Conservation (phyloP, 768 basidiomycete genomes). For the Pulveroboletus sp. region DNA sequence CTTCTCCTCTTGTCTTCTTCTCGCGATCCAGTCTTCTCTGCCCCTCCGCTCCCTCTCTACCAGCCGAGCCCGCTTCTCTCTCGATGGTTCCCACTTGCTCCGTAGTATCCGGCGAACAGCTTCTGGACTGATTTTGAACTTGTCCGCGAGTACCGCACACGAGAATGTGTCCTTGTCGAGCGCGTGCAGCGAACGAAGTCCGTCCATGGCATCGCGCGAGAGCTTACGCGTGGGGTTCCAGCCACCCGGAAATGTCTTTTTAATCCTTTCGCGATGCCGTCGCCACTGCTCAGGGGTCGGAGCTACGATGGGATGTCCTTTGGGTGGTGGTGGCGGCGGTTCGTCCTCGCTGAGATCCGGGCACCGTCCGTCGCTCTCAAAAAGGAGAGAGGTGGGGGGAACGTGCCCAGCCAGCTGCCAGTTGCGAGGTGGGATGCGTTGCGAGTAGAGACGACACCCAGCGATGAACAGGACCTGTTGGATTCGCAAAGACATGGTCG, state of each 20-base stretch:
- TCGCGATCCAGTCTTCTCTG: constrained; percentile 36
- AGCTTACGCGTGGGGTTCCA: constrained; percentile 81
- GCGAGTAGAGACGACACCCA: constrained; percentile 25
- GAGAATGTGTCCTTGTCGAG: constrained; percentile 61
- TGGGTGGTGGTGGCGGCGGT: constrained; percentile 23
- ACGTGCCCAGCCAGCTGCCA: constrained; percentile 31
- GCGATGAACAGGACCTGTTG: constrained; percentile 2
- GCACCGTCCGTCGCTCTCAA: constrained; percentile 11
- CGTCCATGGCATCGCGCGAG: constrained; percentile 81
- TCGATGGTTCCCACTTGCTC: constrained; percentile 64
- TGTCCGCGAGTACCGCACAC: constrained; percentile 64
- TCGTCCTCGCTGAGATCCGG: constrained; percentile 31
- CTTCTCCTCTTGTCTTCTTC: constrained; percentile 41
- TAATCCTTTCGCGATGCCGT: constrained; percentile 47
- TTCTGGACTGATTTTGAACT: constrained; percentile 77
- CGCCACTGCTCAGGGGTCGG: constrained; percentile 44
- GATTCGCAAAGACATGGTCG: constrained; percentile 18
- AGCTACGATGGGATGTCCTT: constrained; percentile 10
- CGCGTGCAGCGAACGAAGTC: constrained; percentile 60
- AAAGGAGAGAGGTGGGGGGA: constrained; percentile 29
- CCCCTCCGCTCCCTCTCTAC: constrained; percentile 47
- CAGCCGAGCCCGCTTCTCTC: constrained; percentile 46
- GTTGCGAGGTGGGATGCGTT: constrained; percentile 22
- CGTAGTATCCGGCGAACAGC: constrained; percentile 75
- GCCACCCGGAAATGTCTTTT: constrained; percentile 53